Evolutionary conservation across 176 grass and related monocot genomes (phyloP).

Genomic region (Zea luxurians): DNA sequence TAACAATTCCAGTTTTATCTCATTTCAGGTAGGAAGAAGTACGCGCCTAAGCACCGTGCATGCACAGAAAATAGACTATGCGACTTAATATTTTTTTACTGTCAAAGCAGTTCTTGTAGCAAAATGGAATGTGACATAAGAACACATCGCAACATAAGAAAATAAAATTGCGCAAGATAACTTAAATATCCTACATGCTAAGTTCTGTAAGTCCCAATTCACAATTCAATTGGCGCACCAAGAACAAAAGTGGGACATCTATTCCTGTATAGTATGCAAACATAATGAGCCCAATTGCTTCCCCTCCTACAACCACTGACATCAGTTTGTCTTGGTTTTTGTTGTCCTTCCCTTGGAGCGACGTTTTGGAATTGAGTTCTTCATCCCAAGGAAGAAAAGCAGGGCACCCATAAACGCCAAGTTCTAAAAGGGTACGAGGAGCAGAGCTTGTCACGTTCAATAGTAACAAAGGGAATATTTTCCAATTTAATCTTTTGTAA

Average conservation of each 20-base stretch:
- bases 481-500: neutral
- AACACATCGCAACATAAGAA: neutral
- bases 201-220: slow-evolving; percentile 39
- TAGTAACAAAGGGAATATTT: neutral
- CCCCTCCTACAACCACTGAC: slow-evolving; percentile 30
- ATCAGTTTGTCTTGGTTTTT: slow-evolving; percentile 82
- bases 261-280: slow-evolving; percentile 41
- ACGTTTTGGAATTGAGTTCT: slow-evolving; percentile 78
- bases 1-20: neutral
- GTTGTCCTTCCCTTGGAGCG: slow-evolving; percentile 60
- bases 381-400: slow-evolving; percentile 89
- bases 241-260: slow-evolving; percentile 50
- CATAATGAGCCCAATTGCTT: slow-evolving; percentile 33
- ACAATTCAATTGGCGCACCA: slow-evolving; percentile 32
- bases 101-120: slow-evolving; percentile 15
- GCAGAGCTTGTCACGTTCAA: neutral
- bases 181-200: slow-evolving; percentile 42
- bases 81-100: slow-evolving; percentile 6
- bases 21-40: neutral
- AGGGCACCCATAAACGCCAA: slow-evolving; percentile 77
- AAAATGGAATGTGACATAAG: slow-evolving; percentile 20
- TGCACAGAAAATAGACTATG: neutral
- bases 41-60: neutral
- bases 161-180: slow-evolving; percentile 18
- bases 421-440: slow-evolving; percentile 51